Evolutionary conservation across 2,329 filamentous ascomycete genomes (phyloP).

Genomic region (Pseudonectria buxi): DNA sequence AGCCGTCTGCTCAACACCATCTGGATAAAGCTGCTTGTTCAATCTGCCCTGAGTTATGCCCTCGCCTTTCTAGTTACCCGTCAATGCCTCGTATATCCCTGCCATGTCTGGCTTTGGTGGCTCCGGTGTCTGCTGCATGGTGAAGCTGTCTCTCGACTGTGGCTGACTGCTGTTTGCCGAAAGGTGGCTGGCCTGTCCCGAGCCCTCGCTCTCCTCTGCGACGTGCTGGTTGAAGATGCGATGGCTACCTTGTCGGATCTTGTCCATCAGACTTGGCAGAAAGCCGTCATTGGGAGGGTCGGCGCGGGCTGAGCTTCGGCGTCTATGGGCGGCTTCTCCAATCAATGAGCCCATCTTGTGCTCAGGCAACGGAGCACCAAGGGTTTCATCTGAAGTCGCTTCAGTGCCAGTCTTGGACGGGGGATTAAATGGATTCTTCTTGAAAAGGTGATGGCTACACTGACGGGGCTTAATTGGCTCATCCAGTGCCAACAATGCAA

Average conservation of each 20-base stretch:
- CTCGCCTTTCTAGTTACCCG: constrained; percentile 5
- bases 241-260: constrained; percentile 22
- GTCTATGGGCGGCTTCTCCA: constrained; percentile 18
- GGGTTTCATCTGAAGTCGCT: background rate
- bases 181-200: no score
- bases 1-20: no score
- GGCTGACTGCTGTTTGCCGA: background rate
- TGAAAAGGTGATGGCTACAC: constrained; percentile 15
- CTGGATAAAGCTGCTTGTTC: no score
- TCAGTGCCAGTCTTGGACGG: background rate
- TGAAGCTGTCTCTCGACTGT: constrained; percentile 16
- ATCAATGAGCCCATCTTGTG: constrained; percentile 19
- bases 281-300: constrained; percentile 7
- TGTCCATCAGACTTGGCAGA: constrained; percentile 21
- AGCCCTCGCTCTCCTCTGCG: constrained; percentile 8
- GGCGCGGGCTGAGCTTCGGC: constrained; percentile 18
- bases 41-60: no score
- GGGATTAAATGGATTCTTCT: constrained; percentile 16
- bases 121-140: constrained; percentile 10
- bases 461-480: constrained; percentile 8
- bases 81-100: constrained; percentile 20
- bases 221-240: constrained; percentile 16
- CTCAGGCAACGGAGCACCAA: constrained; percentile 3
- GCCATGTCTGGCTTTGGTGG: constrained; percentile 11
- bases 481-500: constrained; percentile 5